These are phyloP conservation scores for Torrubiella hemipterigena DNA, from an alignment of 2,329 filamentous ascomycete species.

Conservation along the genomic window DNA sequence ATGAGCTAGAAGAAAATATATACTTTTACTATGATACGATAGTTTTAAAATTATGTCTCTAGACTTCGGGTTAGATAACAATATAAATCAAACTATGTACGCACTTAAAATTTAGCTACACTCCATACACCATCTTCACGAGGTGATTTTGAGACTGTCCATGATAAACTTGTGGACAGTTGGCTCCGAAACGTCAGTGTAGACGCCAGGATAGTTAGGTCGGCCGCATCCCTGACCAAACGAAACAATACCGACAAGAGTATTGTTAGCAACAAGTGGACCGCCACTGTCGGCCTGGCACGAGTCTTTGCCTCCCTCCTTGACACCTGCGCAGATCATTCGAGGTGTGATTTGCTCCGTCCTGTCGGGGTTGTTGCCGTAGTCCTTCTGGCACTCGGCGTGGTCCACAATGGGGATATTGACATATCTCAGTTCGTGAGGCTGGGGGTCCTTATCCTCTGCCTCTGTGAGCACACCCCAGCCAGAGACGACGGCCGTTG, in stretches of 20 bases:
- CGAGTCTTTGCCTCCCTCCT: constrained; percentile 16
- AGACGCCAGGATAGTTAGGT: constrained; percentile 15
- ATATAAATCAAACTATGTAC: no score
- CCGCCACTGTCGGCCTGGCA: constrained; percentile 21
- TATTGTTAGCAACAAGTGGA: constrained; percentile 14
- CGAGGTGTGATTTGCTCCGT: constrained; percentile 14
- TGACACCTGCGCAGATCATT: constrained; percentile 20
- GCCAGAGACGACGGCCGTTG: neutral
- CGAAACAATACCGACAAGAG: constrained; percentile 16
- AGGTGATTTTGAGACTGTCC: no score
- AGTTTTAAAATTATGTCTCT: no score
- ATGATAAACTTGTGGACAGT: no score
- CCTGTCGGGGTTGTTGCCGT: constrained; percentile 8
- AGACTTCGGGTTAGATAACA: no score
- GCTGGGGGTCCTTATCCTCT: constrained; percentile 6
- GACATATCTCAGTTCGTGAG: constrained; percentile 16
- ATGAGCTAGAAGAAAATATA: no score
- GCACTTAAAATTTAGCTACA: no score
- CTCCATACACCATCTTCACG: no score
- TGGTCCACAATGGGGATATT: constrained; percentile 17
- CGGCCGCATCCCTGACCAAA: constrained; percentile 18
- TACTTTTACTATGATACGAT: no score
- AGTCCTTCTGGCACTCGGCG: constrained; percentile 12
- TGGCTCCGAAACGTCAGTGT: constrained; percentile 14
- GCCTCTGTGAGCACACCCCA: neutral